These are phyloP conservation scores for Ilex asprella DNA, from an alignment of 257 asterid genomes.

Conservation along the genomic window DNA sequence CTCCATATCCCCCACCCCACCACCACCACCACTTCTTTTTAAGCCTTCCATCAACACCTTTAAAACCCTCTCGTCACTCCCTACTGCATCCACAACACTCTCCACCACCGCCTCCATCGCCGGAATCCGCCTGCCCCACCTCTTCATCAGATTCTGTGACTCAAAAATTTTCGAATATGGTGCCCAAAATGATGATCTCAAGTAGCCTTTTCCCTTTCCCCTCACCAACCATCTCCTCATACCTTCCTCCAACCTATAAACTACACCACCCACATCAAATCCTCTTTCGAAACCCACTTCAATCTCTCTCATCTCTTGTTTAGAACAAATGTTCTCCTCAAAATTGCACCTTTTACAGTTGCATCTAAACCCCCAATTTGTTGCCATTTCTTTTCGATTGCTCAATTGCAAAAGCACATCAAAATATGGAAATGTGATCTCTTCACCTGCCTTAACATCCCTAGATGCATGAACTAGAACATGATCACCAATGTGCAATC, in stretches of 20 bases:
- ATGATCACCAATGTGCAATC: slow-evolving; percentile 72
- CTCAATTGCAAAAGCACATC: slow-evolving; percentile 45
- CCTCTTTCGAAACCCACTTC: slow-evolving; percentile 46
- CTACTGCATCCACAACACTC: slow-evolving; percentile 60
- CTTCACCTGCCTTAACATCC: slow-evolving; percentile 78
- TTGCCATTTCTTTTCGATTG: slow-evolving; percentile 42
- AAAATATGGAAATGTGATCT: slow-evolving; percentile 62
- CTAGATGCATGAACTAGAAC: slow-evolving; percentile 57
- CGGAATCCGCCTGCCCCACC: slow-evolving; percentile 75
- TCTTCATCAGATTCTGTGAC: slow-evolving; percentile 54
- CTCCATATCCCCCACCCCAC: slow-evolving; percentile 68
- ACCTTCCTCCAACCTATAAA: slow-evolving; percentile 68
- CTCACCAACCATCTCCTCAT: slow-evolving; percentile 65
- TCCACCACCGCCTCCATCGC: slow-evolving; percentile 44
- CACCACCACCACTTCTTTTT: slow-evolving; percentile 36
- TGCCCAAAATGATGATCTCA: slow-evolving; percentile 80
- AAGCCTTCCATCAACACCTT: slow-evolving; percentile 42
- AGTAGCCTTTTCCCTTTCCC: slow-evolving; percentile 65
- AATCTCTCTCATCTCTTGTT: slow-evolving; percentile 55
- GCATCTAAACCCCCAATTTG: slow-evolving; percentile 68
- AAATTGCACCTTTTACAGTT: slow-evolving; percentile 55
- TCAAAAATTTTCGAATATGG: slow-evolving; percentile 48
- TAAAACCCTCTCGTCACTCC: slow-evolving; percentile 64
- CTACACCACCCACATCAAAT: slow-evolving; percentile 54
- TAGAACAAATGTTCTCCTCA: slow-evolving; percentile 34